phyloP scores from a whole-genome alignment of 371 early-diverging fungal genomes.

The Entomophthora muscae region DNA sequence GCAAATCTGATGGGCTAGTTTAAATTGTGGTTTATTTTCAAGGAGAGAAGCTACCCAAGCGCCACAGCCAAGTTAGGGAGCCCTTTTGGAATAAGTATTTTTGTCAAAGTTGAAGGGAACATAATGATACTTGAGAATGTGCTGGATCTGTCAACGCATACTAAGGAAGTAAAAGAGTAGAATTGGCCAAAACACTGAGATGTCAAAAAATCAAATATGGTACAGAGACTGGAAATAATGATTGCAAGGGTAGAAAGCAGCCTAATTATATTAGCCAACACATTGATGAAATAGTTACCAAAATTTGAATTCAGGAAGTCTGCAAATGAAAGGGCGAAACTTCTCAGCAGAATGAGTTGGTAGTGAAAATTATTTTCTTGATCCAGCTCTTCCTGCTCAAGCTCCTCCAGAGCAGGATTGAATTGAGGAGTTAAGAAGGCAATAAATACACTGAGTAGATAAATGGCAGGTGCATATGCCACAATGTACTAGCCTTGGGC shows the following conservation, averaged over 20 bases:
- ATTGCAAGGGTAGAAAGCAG: constrained; percentile 63
- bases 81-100: constrained; percentile 36
- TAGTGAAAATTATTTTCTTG: constrained; percentile 51
- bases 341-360: constrained; percentile 80
- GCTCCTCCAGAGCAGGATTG: constrained; percentile 72
- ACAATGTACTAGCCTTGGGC: constrained; percentile 92
- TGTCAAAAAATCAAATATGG: constrained; percentile 80
- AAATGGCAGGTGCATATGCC: too few relatives aligned
- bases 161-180: constrained; percentile 92
- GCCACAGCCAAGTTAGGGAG: too few relatives aligned
- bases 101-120: constrained; percentile 95
- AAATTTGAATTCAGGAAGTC: constrained; percentile 98
- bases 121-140: constrained; percentile 90
- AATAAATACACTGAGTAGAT: too few relatives aligned
- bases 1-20: too few relatives aligned
- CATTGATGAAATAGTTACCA: constrained; percentile 42
- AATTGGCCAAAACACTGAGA: too few relatives aligned
- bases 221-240: constrained; percentile 59
- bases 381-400: constrained; percentile 47
- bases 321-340: constrained; percentile 95
- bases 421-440: too few relatives aligned
- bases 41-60: too few relatives aligned
- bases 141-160: too few relatives aligned
- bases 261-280: constrained; percentile 23
- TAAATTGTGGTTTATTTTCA: too few relatives aligned